Conservation (phyloP, 2,329 filamentous ascomycete species). For the Sporothrix inflata region DNA sequence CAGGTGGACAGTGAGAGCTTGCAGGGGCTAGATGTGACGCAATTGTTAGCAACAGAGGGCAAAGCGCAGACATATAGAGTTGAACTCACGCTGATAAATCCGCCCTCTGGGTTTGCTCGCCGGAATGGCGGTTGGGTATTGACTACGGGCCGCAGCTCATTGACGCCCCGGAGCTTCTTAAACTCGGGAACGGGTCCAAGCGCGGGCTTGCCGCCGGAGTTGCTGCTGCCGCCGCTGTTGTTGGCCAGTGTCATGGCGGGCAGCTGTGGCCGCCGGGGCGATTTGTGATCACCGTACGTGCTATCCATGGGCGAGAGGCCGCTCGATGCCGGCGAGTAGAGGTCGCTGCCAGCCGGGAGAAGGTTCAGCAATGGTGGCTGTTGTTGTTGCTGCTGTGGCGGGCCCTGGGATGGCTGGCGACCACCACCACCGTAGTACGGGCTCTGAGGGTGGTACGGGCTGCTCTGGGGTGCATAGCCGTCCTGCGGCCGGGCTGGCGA, state of each 20-base stretch:
- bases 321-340: slow-evolving; percentile 57
- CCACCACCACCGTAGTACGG: slow-evolving; percentile 58
- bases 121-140: slow-evolving; percentile 88
- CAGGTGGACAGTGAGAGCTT: slow-evolving; percentile 91
- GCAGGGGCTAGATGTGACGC: slow-evolving; percentile 68
- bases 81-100: slow-evolving; percentile 86
- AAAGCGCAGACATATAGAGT: slow-evolving; percentile 18
- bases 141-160: slow-evolving; percentile 79
- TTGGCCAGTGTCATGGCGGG: slow-evolving; percentile 37
- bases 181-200: slow-evolving; percentile 85
- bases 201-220: slow-evolving; percentile 39
- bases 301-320: slow-evolving; percentile 71
- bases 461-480: slow-evolving; percentile 54
- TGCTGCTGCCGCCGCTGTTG: slow-evolving; percentile 28
- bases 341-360: slow-evolving; percentile 71
- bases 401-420: slow-evolving; percentile 43
- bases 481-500: slow-evolving; percentile 72
- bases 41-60: slow-evolving; percentile 26
- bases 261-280: slow-evolving; percentile 51
- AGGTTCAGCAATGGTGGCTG: slow-evolving; percentile 55
- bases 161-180: slow-evolving; percentile 70
- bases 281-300: slow-evolving; percentile 62
- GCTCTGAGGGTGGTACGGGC: slow-evolving; percentile 47
- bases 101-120: slow-evolving; percentile 92
- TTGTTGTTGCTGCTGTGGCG: slow-evolving; percentile 33